Evolutionary conservation across 257 asterid genomes (phyloP), one percentile per base, ranked within the genome.

Genomic region (Nicotiana paniculata): DNA sequence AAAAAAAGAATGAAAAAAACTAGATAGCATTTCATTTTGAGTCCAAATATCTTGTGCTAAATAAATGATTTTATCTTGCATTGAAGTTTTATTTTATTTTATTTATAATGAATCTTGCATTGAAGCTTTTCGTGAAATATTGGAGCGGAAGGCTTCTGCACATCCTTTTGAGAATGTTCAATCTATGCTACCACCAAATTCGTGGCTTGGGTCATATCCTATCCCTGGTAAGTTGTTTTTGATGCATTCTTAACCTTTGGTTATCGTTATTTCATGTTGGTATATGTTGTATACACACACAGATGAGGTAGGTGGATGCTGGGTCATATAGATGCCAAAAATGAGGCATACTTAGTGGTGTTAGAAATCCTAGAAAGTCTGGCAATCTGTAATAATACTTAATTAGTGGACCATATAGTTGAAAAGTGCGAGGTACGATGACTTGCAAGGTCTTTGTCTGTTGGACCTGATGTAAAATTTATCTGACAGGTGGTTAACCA

Each of bases 131-230:
- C 96, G 95, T 54, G 99, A 95, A 83, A 91, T 91, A 85, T 88
- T 95, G 97, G 97, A 91, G 86, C 90, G 88, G 80, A 95, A 94
- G 93, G 97, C 97, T 83, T 86, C 96, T 54, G 97, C 98, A 37
- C 99, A 95, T 82, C 97, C 99, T 59, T 93, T 95, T 86, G 99
- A 93, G 89, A 95, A 91, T 85, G 95, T 92, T 58, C 99, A 91
- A 85, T 89, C 97, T 76, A 77, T 91, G 81, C 83, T 95, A 87
- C 93, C 96, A 13, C 97, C 98, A 81, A 93, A 90, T 90, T 85
- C 97, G 58, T 95, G 99, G 99, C 92, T 95, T 79, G 98, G 96
- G 81, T 82, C 83, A 68, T 83, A 91, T 89, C 97, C 99, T 82
- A 68, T 93, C 83, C 97, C 97, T 9, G 98, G 99, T 92, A 88